Conservation (phyloP, 2,329 filamentous ascomycete species). For the Fusarium vanettenii region DNA sequence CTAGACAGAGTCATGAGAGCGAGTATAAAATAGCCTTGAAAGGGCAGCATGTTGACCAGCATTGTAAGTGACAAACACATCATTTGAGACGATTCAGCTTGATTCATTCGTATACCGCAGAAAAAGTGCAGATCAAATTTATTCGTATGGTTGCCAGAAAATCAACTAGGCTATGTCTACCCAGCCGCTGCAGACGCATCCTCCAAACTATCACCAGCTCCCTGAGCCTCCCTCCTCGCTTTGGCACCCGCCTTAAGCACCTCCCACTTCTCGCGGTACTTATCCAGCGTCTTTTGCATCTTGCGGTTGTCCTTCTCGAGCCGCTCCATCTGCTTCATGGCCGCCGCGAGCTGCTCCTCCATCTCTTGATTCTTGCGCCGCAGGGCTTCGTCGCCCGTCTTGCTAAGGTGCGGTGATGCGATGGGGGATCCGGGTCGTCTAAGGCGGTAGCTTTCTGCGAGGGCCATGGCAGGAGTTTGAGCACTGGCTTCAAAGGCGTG, state of each 20-base stretch:
- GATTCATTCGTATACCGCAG: neutral
- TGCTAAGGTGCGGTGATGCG: slow-evolving; percentile 43
- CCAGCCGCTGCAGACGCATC: slow-evolving; percentile 42
- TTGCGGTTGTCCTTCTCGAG: slow-evolving; percentile 72
- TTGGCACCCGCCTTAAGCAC: slow-evolving; percentile 71
- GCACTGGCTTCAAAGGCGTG: slow-evolving; percentile 93
- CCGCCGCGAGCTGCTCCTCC: slow-evolving; percentile 71
- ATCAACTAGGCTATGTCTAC: slow-evolving; percentile 8
- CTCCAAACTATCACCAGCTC: slow-evolving; percentile 49
- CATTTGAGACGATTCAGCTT: neutral
- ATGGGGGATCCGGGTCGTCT: slow-evolving; percentile 68
- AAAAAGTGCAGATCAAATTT: slow-evolving; percentile 18
- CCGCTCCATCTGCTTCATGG: slow-evolving; percentile 71
- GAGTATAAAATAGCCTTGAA: neutral
- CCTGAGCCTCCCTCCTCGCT: slow-evolving; percentile 61
- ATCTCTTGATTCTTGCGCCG: slow-evolving; percentile 69
- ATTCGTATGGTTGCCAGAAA: neutral
- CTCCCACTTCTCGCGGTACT: slow-evolving; percentile 72
- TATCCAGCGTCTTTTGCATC: slow-evolving; percentile 66
- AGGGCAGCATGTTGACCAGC: neutral
- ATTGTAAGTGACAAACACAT: neutral
- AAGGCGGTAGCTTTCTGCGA: slow-evolving; percentile 84
- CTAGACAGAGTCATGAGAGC: slow-evolving; percentile 38
- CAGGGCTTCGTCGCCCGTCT: slow-evolving; percentile 51
- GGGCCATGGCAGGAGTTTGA: slow-evolving; percentile 85